phyloP scores from a whole-genome alignment of 495 filamentous ascomycete species.

The Friedmanniomyces simplex region DNA sequence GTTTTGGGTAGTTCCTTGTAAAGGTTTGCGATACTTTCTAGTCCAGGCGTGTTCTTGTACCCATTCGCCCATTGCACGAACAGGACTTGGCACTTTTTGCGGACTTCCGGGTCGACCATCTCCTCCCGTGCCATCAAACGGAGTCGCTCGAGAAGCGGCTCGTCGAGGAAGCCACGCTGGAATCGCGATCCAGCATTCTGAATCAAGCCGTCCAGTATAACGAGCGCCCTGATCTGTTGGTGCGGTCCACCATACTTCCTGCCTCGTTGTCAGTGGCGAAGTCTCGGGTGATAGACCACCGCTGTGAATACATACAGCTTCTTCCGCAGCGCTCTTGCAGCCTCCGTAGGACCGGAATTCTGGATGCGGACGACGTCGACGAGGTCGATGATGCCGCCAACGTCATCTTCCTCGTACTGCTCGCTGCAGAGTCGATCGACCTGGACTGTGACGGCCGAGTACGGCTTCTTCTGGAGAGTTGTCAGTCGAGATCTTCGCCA shows the following conservation, averaged over 20 bases:
- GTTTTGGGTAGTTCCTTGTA: slow-evolving; percentile 69
- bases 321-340: slow-evolving; percentile 86
- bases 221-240: slow-evolving; percentile 79
- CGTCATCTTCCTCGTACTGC: slow-evolving; percentile 79
- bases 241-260: slow-evolving; percentile 93
- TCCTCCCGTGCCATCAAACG: slow-evolving; percentile 77
- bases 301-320: slow-evolving; percentile 56
- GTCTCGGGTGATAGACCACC: background rate
- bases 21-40: slow-evolving; percentile 65
- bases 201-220: slow-evolving; percentile 85
- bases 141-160: slow-evolving; percentile 85
- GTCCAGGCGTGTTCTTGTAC: slow-evolving; percentile 72
- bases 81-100: slow-evolving; percentile 70
- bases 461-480: slow-evolving; percentile 72
- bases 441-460: slow-evolving; percentile 86
- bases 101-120: slow-evolving; percentile 75
- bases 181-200: slow-evolving; percentile 89
- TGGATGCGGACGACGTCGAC: slow-evolving; percentile 91
- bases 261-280: background rate
- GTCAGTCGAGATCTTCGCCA: background rate
- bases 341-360: slow-evolving; percentile 76
- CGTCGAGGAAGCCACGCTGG: slow-evolving; percentile 77
- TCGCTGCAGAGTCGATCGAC: slow-evolving; percentile 86
- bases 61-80: slow-evolving; percentile 80
- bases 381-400: slow-evolving; percentile 83